Base-by-base conservation (phyloP, 192 early-diverging fungal genomes). In the Martensiomyces pterosporus region DNA sequence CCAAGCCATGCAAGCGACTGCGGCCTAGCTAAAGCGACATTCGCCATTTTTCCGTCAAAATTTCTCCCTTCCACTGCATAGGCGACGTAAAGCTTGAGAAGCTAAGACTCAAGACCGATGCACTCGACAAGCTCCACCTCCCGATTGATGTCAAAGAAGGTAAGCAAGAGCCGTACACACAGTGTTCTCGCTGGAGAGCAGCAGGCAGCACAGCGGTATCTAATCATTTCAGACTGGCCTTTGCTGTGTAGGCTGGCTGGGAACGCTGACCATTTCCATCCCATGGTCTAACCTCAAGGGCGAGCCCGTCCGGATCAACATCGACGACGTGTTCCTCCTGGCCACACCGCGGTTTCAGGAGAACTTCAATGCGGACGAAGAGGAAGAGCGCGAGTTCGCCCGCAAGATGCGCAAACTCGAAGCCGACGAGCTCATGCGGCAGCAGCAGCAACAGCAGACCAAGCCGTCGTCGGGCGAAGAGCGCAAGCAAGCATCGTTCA, bases 261-360 rank as follows among this genome's bases (percentile, higher is more conserved):
- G 96, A 18, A 85, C 91, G 44, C 82, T 97, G 19, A 92, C 86
- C 0, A 70, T 97, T 5, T 87, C 79, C n/a, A 96, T 99, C 43
- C 94, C 96, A 7, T 99, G 96, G 96, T 86, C 81, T 3, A 95
- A 99, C 69, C 75, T 99, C 45, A 96, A 92, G 59, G 88, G 86
- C 67, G 87, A 91, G 67, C 93, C 96, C 1, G 90, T 97, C 26
- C 85, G 87, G 43, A 80, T 95, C 47, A 72, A 80, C 36, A 85
- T 99, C 55, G 88, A 92, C 55, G 80, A 97, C 51, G 86, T 94
- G 10, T 94, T 85, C 61, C 58, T 97, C 0, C 64, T 97, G 9
- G 94, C 93, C 18, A 81, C 80, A 19, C 96, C 93, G 10, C 85
- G 86, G 29, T 84, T 86, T 38, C 70, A 80, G 26, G 82, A 85